These are phyloP conservation scores for Andrographis paniculata DNA, from an alignment of 305 asterid species.

Conservation along the genomic window DNA sequence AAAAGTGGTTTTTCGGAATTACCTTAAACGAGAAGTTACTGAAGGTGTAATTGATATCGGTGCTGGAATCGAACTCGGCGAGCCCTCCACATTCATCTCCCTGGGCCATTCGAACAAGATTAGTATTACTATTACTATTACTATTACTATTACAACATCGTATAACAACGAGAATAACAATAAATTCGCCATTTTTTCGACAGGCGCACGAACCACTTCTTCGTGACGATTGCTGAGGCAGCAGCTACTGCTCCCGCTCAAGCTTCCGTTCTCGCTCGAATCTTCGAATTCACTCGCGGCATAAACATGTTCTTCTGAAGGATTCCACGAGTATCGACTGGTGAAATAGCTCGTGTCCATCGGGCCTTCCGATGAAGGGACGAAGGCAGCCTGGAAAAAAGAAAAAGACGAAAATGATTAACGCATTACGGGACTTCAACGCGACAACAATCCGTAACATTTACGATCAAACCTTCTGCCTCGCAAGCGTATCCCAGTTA, in stretches of 20 bases:
- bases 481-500: slow-evolving; percentile 96
- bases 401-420: slow-evolving; percentile 4
- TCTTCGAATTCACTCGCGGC: slow-evolving; percentile 81
- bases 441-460: not conserved
- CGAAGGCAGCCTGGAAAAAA: slow-evolving; percentile 76
- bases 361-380: slow-evolving; percentile 91
- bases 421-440: slow-evolving; percentile 14
- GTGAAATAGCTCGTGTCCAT: slow-evolving; percentile 92
- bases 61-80: slow-evolving; percentile 45
- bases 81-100: slow-evolving; percentile 79
- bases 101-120: slow-evolving; percentile 24
- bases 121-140: too few relatives aligned
- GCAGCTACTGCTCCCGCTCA: slow-evolving; percentile 81
- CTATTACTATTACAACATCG: too few relatives aligned
- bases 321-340: slow-evolving; percentile 91
- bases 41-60: slow-evolving; percentile 71
- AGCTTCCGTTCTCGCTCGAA: slow-evolving; percentile 74
- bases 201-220: slow-evolving; percentile 47
- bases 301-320: slow-evolving; percentile 83
- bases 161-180: too few relatives aligned
- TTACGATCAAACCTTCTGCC: slow-evolving; percentile 66
- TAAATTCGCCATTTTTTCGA: too few relatives aligned
- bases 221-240: slow-evolving; percentile 90
- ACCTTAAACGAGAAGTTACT: slow-evolving; percentile 99
- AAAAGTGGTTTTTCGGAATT: not conserved